Evolutionary conservation across 768 basidiomycete species (phyloP).

Genomic region (Panellus pusillus): DNA sequence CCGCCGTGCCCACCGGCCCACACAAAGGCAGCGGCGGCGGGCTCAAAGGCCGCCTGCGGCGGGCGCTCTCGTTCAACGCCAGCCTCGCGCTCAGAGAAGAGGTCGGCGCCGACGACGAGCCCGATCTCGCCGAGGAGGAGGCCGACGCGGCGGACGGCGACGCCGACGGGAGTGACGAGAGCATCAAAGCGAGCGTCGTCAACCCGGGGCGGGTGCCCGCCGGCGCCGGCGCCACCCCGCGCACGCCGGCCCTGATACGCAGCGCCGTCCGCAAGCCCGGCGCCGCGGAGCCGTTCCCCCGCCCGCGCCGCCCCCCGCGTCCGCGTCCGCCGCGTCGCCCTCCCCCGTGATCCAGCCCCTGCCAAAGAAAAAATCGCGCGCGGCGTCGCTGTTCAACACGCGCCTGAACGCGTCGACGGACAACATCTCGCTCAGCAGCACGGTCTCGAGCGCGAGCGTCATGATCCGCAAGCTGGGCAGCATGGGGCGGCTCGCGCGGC

Average conservation of each 20-base stretch:
- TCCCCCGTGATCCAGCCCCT: constrained; percentile 9
- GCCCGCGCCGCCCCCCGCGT: constrained; percentile 17
- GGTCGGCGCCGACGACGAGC: constrained; percentile 42
- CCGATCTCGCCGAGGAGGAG: constrained; percentile 23
- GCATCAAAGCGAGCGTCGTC: constrained; percentile 36
- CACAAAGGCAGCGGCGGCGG: constrained; percentile 53
- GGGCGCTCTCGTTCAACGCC: constrained; percentile 70
- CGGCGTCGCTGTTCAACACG: constrained; percentile 81
- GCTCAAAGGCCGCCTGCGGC: constrained; percentile 74
- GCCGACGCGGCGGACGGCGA: not conserved
- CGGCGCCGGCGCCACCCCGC: constrained; percentile 34
- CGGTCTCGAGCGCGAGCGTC: constrained; percentile 91
- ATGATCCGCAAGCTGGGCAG: constrained; percentile 95
- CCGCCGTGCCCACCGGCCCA: constrained; percentile 13
- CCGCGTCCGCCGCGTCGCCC: not conserved
- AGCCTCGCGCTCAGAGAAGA: constrained; percentile 57
- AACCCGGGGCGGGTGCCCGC: constrained; percentile 20
- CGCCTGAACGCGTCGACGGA: constrained; percentile 87
- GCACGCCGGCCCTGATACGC: constrained; percentile 29
- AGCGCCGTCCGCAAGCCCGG: constrained; percentile 28
- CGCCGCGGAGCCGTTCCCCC: constrained; percentile 25
- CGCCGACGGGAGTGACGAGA: constrained; percentile 13
- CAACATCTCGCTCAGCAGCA: constrained; percentile 93
- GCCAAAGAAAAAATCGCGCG: constrained; percentile 70
- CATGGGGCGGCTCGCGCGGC: constrained; percentile 83